Evolutionary conservation across 148 eudicot species (phyloP).

Genomic region (Camellia lanceoleosa): DNA sequence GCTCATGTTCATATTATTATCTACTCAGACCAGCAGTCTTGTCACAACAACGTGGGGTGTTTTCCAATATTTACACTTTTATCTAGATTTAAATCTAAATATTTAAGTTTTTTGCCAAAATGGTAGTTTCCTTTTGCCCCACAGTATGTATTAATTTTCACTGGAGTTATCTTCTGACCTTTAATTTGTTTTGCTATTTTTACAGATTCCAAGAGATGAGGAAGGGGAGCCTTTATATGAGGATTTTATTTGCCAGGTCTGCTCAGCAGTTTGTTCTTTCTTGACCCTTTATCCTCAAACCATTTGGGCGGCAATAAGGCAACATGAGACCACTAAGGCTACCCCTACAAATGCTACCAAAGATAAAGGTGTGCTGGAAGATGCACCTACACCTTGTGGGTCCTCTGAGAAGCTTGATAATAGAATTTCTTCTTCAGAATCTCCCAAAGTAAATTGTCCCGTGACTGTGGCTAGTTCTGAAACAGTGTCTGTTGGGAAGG

Average conservation of each 20-base stretch:
- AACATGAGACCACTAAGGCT: slow-evolving; percentile 30
- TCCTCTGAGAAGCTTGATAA: slow-evolving; percentile 34
- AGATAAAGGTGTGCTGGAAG: slow-evolving; percentile 57
- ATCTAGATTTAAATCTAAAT: background rate
- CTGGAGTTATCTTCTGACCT: background rate
- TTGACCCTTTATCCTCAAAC: slow-evolving; percentile 62
- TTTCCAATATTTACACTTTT: background rate
- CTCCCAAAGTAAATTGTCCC: slow-evolving; percentile 16
- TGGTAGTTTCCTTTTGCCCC: background rate
- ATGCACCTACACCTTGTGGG: slow-evolving; percentile 27
- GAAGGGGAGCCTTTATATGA: slow-evolving; percentile 83
- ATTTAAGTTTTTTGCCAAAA: background rate
- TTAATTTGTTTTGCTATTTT: background rate
- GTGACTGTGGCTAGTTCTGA: slow-evolving; percentile 19
- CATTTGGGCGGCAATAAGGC: slow-evolving; percentile 48
- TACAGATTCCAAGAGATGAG: slow-evolving; percentile 85
- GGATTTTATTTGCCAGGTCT: slow-evolving; percentile 78
- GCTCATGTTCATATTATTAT: background rate
- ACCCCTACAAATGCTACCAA: slow-evolving; percentile 35
- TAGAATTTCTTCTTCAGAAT: slow-evolving; percentile 19
- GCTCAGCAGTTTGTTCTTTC: slow-evolving; percentile 66
- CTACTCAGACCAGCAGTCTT: background rate
- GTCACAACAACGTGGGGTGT: background rate
- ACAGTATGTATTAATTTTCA: background rate
- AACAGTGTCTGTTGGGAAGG: slow-evolving; percentile 25